phyloP scores from a whole-genome alignment of 371 early-diverging fungal genomes.

The Mortierella sp. region DNA sequence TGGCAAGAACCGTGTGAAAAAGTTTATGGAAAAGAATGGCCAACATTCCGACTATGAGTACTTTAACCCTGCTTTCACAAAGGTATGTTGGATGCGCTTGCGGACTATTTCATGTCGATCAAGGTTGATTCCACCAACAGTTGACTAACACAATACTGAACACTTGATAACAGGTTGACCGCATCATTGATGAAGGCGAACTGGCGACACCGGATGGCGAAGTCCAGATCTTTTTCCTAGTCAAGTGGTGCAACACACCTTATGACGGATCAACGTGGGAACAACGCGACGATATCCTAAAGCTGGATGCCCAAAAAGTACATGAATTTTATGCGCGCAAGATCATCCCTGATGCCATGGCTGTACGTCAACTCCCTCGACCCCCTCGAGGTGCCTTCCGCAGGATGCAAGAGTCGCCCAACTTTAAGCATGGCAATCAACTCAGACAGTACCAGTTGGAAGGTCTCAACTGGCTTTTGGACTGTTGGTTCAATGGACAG shows the following conservation, averaged over 20 bases:
- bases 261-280: constrained; percentile 95
- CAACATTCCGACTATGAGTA: constrained; percentile 62
- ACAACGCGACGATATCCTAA: constrained; percentile 69
- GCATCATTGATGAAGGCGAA: constrained; percentile 90
- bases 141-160: constrained; percentile 27
- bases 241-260: constrained; percentile 93
- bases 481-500: constrained; percentile 74
- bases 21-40: constrained; percentile 77
- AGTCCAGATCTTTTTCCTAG: constrained; percentile 78
- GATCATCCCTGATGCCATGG: constrained; percentile 59
- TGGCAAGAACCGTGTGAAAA: constrained; percentile 82
- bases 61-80: constrained; percentile 64
- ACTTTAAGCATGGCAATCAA: constrained; percentile 76
- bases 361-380: constrained; percentile 58
- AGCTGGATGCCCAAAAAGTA: constrained; percentile 59
- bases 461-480: constrained; percentile 78
- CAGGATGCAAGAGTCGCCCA: constrained; percentile 72
- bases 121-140: not conserved
- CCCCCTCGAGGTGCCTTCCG: constrained; percentile 66
- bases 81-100: constrained; percentile 31
- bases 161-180: constrained; percentile 64
- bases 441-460: constrained; percentile 79
- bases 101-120: not conserved
- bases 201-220: constrained; percentile 62
- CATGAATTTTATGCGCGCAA: constrained; percentile 59